Conservation (phyloP, 768 basidiomycete species). For the Chalciporus sphaerocephalus region DNA sequence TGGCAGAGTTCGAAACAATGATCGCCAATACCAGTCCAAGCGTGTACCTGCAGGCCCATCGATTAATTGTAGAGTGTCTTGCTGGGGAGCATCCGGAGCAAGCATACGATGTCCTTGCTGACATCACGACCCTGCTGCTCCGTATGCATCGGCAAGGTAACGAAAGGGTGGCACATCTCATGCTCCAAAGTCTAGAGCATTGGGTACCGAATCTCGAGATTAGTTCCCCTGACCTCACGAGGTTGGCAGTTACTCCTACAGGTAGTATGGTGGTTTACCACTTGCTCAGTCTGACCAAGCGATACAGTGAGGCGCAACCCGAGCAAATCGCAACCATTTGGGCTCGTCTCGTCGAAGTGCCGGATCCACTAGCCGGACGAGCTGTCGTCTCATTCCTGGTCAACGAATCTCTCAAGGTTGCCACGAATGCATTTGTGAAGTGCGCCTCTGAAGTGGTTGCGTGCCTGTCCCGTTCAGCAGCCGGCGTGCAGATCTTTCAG, state of each 20-base stretch:
- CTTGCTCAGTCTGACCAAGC: constrained; percentile 76
- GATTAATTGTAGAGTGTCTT: constrained; percentile 69
- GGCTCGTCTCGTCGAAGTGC: constrained; percentile 69
- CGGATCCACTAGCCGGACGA: constrained; percentile 68
- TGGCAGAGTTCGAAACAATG: constrained; percentile 70
- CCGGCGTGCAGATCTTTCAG: constrained; percentile 70
- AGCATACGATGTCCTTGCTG: constrained; percentile 59
- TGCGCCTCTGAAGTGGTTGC: constrained; percentile 81
- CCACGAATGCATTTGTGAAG: constrained; percentile 69
- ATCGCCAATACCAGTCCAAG: constrained; percentile 68
- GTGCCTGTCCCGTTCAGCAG: constrained; percentile 72
- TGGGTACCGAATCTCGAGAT: constrained; percentile 76
- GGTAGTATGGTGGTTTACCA: constrained; percentile 71
- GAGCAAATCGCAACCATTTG: constrained; percentile 81
- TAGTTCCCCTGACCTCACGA: constrained; percentile 43
- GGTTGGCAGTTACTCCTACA: constrained; percentile 33
- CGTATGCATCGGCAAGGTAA: constrained; percentile 51
- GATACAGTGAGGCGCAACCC: constrained; percentile 67
- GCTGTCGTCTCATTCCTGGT: constrained; percentile 79
- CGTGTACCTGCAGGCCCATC: constrained; percentile 78
- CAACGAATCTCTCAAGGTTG: constrained; percentile 83
- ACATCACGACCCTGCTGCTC: constrained; percentile 71
- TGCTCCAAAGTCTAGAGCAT: constrained; percentile 75
- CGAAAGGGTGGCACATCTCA: constrained; percentile 48
- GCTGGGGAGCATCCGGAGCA: constrained; percentile 72